phyloP scores from a whole-genome alignment of 139 green algal species.

The Marvania coccoides region DNA sequence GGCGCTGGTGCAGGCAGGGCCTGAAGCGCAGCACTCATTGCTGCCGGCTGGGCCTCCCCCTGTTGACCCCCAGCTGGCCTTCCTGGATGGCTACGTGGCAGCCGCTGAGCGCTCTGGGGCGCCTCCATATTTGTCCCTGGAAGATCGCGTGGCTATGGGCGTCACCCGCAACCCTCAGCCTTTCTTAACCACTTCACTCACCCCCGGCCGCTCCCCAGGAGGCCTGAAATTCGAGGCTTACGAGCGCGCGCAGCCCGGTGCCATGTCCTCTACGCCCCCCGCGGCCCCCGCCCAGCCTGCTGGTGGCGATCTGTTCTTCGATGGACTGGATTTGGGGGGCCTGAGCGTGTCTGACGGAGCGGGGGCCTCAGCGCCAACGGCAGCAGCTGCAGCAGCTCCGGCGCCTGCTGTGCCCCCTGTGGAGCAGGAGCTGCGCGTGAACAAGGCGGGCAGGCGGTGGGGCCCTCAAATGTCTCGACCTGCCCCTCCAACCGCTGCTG shows the following conservation, averaged over 20 bases:
- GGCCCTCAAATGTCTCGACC: neutral
- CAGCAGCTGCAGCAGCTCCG: neutral
- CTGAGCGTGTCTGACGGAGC: neutral
- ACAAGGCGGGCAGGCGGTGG: neutral
- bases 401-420: neutral
- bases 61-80: constrained; percentile 41
- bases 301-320: neutral
- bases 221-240: constrained; percentile 30
- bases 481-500: neutral
- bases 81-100: constrained; percentile 50
- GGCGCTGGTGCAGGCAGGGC: constrained; percentile 40
- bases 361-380: neutral
- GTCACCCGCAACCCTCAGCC: constrained; percentile 5
- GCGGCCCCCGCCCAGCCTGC: neutral
- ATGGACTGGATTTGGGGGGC: constrained; percentile 2
- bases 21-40: constrained; percentile 17
- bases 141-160: constrained; percentile 37
- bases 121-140: constrained; percentile 47
- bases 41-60: constrained; percentile 60
- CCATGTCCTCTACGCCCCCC: neutral
- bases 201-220: neutral
- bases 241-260: neutral
- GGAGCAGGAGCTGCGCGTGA: neutral
- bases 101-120: constrained; percentile 30
- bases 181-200: neutral